Evolutionary conservation across 768 basidiomycete species (phyloP).

Genomic region (Tulasnella sp.): DNA sequence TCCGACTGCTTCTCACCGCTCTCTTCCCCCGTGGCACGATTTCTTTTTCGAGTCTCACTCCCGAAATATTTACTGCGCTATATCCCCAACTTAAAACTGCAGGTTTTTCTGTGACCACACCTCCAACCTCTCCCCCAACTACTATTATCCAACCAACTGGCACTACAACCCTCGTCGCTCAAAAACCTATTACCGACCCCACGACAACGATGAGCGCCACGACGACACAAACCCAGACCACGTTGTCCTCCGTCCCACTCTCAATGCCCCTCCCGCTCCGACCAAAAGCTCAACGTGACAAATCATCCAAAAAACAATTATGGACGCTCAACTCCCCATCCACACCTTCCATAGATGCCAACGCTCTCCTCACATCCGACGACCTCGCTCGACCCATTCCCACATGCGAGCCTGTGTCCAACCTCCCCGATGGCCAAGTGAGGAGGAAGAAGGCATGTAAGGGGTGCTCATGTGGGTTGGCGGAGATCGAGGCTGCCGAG

Average conservation of each 20-base stretch:
- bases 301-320: conserved; percentile 31
- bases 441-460: conserved; percentile 89
- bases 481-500: conserved; percentile 87
- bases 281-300: conserved; percentile 20
- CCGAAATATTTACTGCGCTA: conserved; percentile 35
- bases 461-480: conserved; percentile 90
- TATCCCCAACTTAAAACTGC: conserved; percentile 50
- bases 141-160: conserved; percentile 32
- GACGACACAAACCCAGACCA: neutral
- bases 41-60: conserved; percentile 45
- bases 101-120: conserved; percentile 48
- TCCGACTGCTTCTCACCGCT: conserved; percentile 49
- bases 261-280: conserved; percentile 21
- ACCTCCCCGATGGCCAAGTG: conserved; percentile 29
- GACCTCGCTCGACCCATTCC: conserved; percentile 34
- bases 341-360: conserved; percentile 32
- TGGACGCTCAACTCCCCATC: conserved; percentile 33
- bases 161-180: conserved; percentile 46
- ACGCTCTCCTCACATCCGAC: conserved; percentile 31
- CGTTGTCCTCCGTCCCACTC: conserved; percentile 17
- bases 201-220: conserved; percentile 1
- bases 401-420: conserved; percentile 22
- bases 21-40: conserved; percentile 61
- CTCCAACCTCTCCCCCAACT: neutral
- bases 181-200: conserved; percentile 42